Evolutionary conservation across 805 yeast species (phyloP), one percentile per base, ranked within the genome.

Genomic region (Candida morakotiae): DNA sequence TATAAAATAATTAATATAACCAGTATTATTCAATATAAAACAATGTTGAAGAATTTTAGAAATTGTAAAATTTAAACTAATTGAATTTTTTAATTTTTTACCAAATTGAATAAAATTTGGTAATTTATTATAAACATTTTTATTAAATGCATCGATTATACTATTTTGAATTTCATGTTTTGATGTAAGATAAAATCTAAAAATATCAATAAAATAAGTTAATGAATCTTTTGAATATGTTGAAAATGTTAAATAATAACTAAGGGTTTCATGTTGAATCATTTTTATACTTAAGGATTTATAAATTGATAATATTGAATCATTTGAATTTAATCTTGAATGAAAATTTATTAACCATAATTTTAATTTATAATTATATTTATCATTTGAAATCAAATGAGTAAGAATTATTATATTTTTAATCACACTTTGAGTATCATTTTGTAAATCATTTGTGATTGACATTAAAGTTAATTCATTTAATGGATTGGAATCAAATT

Each of bases 201-300:
- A 63, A 4, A 71, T 62, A 16, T 55, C 47, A 9, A 64, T 44
- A 25, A 60, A 42, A 24, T 45, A 48, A n/a, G 64, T 52, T 7
- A 77, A 47, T 18, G 64, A 60, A 2, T 56, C 49, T 11, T 66
- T 59, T 2, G 63, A 48, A 0, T 86, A 85, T 26, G 52, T 55
- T 1, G 69, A 43, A 0, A 77, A 52, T 1, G 79, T 64, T 18
- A 68, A 46, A 19, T 38, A 58, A 43, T 73, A 68, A 9, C 81
- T 73, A 32, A 84, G 55, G 0, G 86, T 74, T 50, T 89, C 96
- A 35, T 71, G 66, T 58, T 91, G 98, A 7, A 88, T 58, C 61
- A 81, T 79, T 51, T 83, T 86, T 47, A 87, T 74, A 25, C 78
- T 75, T 35, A 89, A 57, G 1, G 65, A 51, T 11, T 69, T 56